Evolutionary conservation across 129 eudicot genomes (phyloP).

Genomic region (Escallonia rubra): DNA sequence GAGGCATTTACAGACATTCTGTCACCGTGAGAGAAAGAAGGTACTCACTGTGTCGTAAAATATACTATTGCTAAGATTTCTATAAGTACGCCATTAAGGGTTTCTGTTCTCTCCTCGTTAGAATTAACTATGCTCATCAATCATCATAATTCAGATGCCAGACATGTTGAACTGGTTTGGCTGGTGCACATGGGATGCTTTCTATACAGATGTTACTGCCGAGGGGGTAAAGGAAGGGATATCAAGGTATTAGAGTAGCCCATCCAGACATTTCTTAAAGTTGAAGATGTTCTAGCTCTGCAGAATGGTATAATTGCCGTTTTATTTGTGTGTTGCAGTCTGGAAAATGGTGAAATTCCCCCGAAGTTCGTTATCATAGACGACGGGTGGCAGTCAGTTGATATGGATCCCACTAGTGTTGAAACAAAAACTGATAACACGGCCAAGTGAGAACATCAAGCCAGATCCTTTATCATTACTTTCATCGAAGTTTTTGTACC

Average conservation of each 20-base stretch:
- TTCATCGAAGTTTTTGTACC: neutral
- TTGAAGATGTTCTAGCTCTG: neutral
- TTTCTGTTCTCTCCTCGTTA: neutral
- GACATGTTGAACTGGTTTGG: conserved; percentile 93
- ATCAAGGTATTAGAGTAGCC: conserved; percentile 41
- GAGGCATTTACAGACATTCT: conserved; percentile 77
- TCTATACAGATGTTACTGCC: conserved; percentile 76
- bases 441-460: conserved; percentile 56
- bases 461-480: neutral
- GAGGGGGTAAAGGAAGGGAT: conserved; percentile 78
- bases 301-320: neutral
- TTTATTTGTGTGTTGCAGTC: conserved; percentile 31
- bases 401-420: conserved; percentile 59
- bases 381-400: conserved; percentile 95
- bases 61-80: neutral
- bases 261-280: neutral
- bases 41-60: conserved; percentile 20
- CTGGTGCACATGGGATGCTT: conserved; percentile 99
- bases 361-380: conserved; percentile 91
- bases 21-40: conserved; percentile 83
- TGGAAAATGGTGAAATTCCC: conserved; percentile 73
- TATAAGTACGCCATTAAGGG: neutral
- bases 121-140: neutral
- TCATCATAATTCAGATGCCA: conserved; percentile 61
- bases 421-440: conserved; percentile 54